phyloP scores from a whole-genome alignment of 1,139 yeast species.

The Ogataea hybrid region DNA sequence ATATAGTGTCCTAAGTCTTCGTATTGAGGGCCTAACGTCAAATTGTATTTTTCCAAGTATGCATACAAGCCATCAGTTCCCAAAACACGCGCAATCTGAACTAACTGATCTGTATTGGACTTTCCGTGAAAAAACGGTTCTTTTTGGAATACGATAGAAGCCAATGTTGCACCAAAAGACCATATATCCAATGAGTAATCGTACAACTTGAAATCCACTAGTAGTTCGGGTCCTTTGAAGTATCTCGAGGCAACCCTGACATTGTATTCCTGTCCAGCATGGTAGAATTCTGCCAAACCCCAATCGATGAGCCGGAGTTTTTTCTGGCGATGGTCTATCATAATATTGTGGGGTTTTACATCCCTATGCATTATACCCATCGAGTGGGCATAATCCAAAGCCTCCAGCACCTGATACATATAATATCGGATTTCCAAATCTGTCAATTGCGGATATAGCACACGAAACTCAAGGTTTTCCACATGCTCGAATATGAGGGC shows the following conservation, averaged over 20 bases:
- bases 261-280: slow-evolving; percentile 73
- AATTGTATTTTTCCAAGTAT: slow-evolving; percentile 60
- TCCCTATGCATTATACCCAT: slow-evolving; percentile 86
- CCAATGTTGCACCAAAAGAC: slow-evolving; percentile 82
- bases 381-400: slow-evolving; percentile 74
- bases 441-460: slow-evolving; percentile 64
- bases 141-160: slow-evolving; percentile 70
- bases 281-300: slow-evolving; percentile 85
- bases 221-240: slow-evolving; percentile 77
- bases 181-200: slow-evolving; percentile 78
- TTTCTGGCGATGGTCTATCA: slow-evolving; percentile 69
- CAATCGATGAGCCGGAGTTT: slow-evolving; percentile 73
- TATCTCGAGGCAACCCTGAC: slow-evolving; percentile 80
- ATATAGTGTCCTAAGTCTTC: slow-evolving; percentile 67
- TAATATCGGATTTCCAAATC: slow-evolving; percentile 66
- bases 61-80: slow-evolving; percentile 67
- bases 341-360: slow-evolving; percentile 81
- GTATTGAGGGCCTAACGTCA: slow-evolving; percentile 56
- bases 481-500: slow-evolving; percentile 73
- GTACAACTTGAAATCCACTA: slow-evolving; percentile 71
- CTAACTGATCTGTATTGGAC: slow-evolving; percentile 75
- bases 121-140: slow-evolving; percentile 82
- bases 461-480: slow-evolving; percentile 69
- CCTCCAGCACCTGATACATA: slow-evolving; percentile 65
- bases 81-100: slow-evolving; percentile 71